Conservation (phyloP, 1,139 yeast species). For the Pichia inconspicua region DNA sequence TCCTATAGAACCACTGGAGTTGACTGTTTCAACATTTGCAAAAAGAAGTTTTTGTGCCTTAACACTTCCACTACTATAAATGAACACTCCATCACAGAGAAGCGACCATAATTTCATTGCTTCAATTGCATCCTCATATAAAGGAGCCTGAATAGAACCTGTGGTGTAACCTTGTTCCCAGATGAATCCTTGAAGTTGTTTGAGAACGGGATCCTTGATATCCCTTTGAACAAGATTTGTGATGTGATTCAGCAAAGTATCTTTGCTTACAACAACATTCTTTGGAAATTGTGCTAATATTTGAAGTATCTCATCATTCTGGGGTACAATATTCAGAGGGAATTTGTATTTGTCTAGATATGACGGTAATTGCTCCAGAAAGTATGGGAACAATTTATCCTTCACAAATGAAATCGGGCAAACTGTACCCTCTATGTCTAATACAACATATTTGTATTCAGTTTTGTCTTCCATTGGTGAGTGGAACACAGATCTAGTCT, state of each 20-base stretch:
- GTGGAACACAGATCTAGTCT: no score
- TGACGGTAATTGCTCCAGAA: constrained; percentile 30
- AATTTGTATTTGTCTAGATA: constrained; percentile 28
- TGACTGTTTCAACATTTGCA: constrained; percentile 40
- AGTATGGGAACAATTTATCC: constrained; percentile 52
- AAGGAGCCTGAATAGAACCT: constrained; percentile 71
- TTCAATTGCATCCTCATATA: constrained; percentile 64
- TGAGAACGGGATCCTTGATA: constrained; percentile 69
- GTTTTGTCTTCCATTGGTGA: constrained; percentile 4
- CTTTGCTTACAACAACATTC: constrained; percentile 16
- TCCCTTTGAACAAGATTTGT: constrained; percentile 53
- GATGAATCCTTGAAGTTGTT: constrained; percentile 72
- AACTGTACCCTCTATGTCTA: constrained; percentile 88
- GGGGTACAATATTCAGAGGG: constrained; percentile 28
- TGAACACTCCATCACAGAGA: constrained; percentile 37
- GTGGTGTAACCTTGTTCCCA: constrained; percentile 75
- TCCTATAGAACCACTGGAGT: constrained; percentile 18
- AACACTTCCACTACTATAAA: constrained; percentile 89
- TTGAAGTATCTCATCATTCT: constrained; percentile 21
- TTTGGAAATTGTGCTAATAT: constrained; percentile 42
- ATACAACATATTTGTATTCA: constrained; percentile 30
- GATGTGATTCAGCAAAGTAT: constrained; percentile 35
- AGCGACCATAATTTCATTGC: constrained; percentile 38
- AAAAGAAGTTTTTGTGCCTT: constrained; percentile 78
- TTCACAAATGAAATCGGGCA: constrained; percentile 87